Evolutionary conservation across 2,329 filamentous ascomycete genomes (phyloP), one percentile per base, ranked within the genome.

Genomic region (Curvularia spicifera): DNA sequence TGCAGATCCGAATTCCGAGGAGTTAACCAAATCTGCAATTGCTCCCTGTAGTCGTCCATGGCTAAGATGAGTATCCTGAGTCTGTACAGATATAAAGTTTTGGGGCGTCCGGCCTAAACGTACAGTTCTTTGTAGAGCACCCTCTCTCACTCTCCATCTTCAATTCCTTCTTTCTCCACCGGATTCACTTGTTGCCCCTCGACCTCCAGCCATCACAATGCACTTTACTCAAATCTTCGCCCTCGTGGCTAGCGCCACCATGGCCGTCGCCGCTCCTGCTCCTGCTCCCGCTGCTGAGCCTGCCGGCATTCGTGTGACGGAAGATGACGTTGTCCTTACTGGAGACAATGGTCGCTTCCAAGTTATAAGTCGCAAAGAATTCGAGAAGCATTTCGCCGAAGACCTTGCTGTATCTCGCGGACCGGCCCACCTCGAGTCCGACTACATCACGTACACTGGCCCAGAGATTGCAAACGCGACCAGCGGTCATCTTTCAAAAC

Each of bases 291-390:
- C 57, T 1, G 56, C 65, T 42, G 4, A 24, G 20, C 20, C 40
- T 43, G 40, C 40, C 6, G 13, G 22, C 24, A 53, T 73, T 26
- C 43, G n/a, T 12, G 46, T 73, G 6, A 51, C 60, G 7, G 26
- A 33, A 3, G 68, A 73, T 50, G 69, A 73, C 47, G 64, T 71
- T n/a, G 59, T 73, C 20, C 68, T 73, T 15, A 67, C 70, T 24
- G 61, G 67, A 37, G 58, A 63, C 0, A 69, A 69, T 1, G 70
- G 70, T 2, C 68, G 65, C 42, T 68, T 59, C 59, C 50, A 60
- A 3, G 44, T 67, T 35, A 66, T 71, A 56, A 72, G 71, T 55
- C 63, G 71, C 18, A 55, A 56, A 22, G 67, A 71, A 5, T 39
- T 71, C 18, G 59, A 61, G 0, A 60, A 65, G 33, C 55, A 70